These are phyloP conservation scores for Botrytis elliptica DNA, from an alignment of 2,329 filamentous ascomycete genomes.

Conservation along the genomic window DNA sequence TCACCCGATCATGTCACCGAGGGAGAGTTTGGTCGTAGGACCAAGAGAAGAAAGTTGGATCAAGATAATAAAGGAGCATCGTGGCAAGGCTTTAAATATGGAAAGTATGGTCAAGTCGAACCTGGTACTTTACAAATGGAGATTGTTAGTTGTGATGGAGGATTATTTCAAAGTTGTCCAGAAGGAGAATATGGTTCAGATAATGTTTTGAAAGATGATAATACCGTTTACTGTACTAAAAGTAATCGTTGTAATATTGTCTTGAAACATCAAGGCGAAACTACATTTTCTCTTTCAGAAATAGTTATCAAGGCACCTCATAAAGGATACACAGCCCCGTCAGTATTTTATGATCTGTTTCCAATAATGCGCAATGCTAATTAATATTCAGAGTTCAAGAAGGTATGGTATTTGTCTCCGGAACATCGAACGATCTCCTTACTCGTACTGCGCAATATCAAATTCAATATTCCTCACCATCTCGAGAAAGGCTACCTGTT, in stretches of 20 bases:
- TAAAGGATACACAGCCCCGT: conserved; percentile 81
- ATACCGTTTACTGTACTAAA: conserved; percentile 86
- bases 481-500: conserved; percentile 38
- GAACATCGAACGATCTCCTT: conserved; percentile 76
- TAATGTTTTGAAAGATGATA: conserved; percentile 80
- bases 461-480: conserved; percentile 57
- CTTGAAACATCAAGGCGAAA: conserved; percentile 74
- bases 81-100: conserved; percentile 70
- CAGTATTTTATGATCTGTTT: conserved; percentile 45
- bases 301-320: conserved; percentile 84
- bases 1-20: conserved; percentile 34
- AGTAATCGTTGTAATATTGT: conserved; percentile 85
- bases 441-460: conserved; percentile 72
- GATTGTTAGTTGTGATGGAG: conserved; percentile 85
- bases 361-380: conserved; percentile 25
- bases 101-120: conserved; percentile 82
- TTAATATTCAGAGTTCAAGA: conserved; percentile 67
- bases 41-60: conserved; percentile 71
- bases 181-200: conserved; percentile 61
- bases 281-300: conserved; percentile 80
- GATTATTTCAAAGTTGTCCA: conserved; percentile 56
- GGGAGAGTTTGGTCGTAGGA: conserved; percentile 51
- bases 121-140: conserved; percentile 81
- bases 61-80: conserved; percentile 52
- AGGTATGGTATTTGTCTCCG: conserved; percentile 88